Conservation (phyloP, 148 eudicot genomes). For the Simmondsia chinensis region DNA sequence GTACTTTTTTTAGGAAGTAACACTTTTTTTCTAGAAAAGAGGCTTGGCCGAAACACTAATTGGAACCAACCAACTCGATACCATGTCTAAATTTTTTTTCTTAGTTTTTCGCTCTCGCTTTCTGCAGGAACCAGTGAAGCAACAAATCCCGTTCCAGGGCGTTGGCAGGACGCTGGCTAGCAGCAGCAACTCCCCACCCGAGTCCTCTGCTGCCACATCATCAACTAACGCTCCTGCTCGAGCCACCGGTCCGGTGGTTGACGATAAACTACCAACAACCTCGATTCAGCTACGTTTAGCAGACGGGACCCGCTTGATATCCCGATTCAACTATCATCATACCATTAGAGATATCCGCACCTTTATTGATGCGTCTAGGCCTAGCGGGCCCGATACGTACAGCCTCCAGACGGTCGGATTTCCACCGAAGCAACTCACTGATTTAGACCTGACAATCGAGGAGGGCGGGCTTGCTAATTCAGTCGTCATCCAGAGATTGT, state of each 20-base stretch:
- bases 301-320: conserved; percentile 78
- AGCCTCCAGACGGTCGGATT: conserved; percentile 67
- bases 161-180: conserved; percentile 49
- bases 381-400: conserved; percentile 43
- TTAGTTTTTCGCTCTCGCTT: conserved; percentile 1
- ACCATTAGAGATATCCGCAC: conserved; percentile 54
- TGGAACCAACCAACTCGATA: no score
- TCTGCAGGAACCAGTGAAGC: conserved; percentile 48
- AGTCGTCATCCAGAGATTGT: conserved; percentile 71
- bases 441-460: conserved; percentile 67
- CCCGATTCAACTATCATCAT: conserved; percentile 65
- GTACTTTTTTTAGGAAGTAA: no score
- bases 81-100: no score
- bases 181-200: conserved; percentile 12
- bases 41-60: no score
- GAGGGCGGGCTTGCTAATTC: conserved; percentile 78
- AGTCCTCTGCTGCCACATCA: conserved; percentile 12
- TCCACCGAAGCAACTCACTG: conserved; percentile 72
- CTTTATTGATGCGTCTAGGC: conserved; percentile 72
- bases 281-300: conserved; percentile 74
- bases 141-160: conserved; percentile 43
- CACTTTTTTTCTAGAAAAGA: no score
- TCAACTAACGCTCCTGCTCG: conserved; percentile 41
- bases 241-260: conserved; percentile 46
- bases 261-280: conserved; percentile 47